Percentiles rank a stretch among this genome's conserved stretches.
phyloP scores from a whole-genome alignment of 345 rosid species.

The Euphorbia tirucalli region DNA sequence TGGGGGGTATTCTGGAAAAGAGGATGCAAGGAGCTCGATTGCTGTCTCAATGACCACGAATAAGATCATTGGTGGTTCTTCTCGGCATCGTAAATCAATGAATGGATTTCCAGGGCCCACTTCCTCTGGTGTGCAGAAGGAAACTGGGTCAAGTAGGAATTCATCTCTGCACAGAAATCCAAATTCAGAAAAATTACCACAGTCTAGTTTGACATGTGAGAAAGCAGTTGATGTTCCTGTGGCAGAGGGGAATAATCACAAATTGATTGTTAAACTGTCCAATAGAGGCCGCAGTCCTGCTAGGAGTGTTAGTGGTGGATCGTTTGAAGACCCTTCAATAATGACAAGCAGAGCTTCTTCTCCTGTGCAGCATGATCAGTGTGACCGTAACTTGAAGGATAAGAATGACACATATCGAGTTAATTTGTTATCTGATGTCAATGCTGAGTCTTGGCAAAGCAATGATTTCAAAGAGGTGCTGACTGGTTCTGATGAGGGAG shows the following conservation, averaged over 20 bases:
- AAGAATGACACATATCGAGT: constrained; percentile 41
- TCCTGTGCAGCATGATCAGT: constrained; percentile 53
- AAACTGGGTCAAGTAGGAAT: constrained; percentile 47
- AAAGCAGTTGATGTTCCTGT: constrained; percentile 48
- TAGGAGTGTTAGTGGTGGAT: constrained; percentile 60
- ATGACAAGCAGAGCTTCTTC: constrained; percentile 60
- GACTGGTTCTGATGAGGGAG: constrained; percentile 47
- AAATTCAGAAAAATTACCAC: constrained; percentile 56
- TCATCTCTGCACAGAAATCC: constrained; percentile 47
- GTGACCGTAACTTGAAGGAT: constrained; percentile 17
- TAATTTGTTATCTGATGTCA: constrained; percentile 39
- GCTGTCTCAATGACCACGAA: constrained; percentile 47
- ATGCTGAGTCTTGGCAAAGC: constrained; percentile 58
- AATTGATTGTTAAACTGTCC: constrained; percentile 68
- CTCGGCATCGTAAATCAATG: constrained; percentile 50
- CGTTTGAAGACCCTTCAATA: constrained; percentile 55
- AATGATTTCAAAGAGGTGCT: constrained; percentile 55
- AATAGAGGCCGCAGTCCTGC: constrained; percentile 77
- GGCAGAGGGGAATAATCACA: constrained; percentile 58
- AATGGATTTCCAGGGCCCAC: constrained; percentile 52
- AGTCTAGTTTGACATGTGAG: constrained; percentile 46
- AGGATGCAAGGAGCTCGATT: constrained; percentile 58
- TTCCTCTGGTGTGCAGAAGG: constrained; percentile 44
- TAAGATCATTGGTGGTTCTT: constrained; percentile 45
- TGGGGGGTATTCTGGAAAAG: constrained; percentile 52